A percentile compares a stretch with the other conserved stretches of the same genome.
These are phyloP conservation scores for Suillus hirtellus DNA, from an alignment of 768 basidiomycete genomes.

Conservation along the genomic window DNA sequence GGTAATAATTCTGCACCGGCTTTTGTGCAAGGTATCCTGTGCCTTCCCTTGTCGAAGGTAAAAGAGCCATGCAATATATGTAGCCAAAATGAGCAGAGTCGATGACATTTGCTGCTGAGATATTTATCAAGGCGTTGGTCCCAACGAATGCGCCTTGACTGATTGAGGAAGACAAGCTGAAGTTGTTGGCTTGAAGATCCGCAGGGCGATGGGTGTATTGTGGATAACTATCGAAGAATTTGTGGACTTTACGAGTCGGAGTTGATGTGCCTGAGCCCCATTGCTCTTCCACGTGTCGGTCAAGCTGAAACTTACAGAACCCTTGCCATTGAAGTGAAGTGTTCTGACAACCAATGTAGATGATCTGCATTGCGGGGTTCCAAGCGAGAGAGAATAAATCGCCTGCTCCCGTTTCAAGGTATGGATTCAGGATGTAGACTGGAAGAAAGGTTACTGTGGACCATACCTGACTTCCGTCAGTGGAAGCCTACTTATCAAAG, in stretches of 20 bases:
- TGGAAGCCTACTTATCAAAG: constrained; percentile 6
- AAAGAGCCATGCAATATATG: constrained; percentile 76
- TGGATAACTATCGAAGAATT: constrained; percentile 91
- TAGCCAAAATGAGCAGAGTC: constrained; percentile 95
- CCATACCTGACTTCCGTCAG: constrained; percentile 63
- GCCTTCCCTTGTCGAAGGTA: constrained; percentile 42
- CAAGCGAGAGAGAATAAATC: constrained; percentile 87
- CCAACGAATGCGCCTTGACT: constrained; percentile 25
- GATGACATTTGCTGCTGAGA: constrained; percentile 70
- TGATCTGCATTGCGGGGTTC: constrained; percentile 63
- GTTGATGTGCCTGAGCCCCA: constrained; percentile 35
- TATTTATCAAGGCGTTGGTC: constrained; percentile 40
- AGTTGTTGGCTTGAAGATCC: constrained; percentile 67
- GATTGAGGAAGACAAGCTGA: constrained; percentile 34
- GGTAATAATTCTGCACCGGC: constrained; percentile 38
- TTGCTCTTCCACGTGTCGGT: constrained; percentile 13
- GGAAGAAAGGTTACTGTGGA: constrained; percentile 64
- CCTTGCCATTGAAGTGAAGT: constrained; percentile 90
- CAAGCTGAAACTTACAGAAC: constrained; percentile 39
- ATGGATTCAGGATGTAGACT: constrained; percentile 75
- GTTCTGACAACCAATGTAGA: constrained; percentile 91
- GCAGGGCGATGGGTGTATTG: constrained; percentile 67
- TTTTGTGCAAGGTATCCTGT: constrained; percentile 29
- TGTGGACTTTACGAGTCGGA: constrained; percentile 62
- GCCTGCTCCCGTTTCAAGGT: constrained; percentile 77